These are phyloP conservation scores for Pyrenula massariospora DNA, from an alignment of 495 filamentous ascomycete genomes.

Conservation along the genomic window DNA sequence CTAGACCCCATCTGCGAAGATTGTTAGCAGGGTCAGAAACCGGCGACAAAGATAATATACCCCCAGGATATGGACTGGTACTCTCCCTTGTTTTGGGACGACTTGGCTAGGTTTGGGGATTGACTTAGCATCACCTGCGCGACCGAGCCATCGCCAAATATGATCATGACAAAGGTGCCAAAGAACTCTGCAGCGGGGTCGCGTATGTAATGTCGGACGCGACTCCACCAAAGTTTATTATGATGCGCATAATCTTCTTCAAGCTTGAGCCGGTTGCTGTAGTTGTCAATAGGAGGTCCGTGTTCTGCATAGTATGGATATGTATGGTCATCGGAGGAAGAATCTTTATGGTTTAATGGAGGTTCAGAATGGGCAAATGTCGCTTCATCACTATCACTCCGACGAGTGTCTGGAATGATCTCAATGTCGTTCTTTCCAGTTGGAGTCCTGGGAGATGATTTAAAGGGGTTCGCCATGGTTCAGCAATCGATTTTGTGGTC, in stretches of 20 bases:
- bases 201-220: slow-evolving; percentile 28
- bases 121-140: slow-evolving; percentile 46
- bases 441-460: not conserved
- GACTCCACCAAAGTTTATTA: slow-evolving; percentile 32
- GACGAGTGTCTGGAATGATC: not conserved
- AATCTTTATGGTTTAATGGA: not conserved
- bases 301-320: slow-evolving; percentile 21
- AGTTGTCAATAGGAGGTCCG: slow-evolving; percentile 33
- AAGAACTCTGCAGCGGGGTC: slow-evolving; percentile 54
- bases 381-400: not conserved
- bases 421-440: not conserved
- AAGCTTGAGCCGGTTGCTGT: slow-evolving; percentile 21
- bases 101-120: slow-evolving; percentile 16
- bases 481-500: no score
- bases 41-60: slow-evolving; percentile 21
- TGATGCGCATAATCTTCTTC: slow-evolving; percentile 5
- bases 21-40: not conserved
- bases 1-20: slow-evolving; percentile 19
- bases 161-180: slow-evolving; percentile 48
- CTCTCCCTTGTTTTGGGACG: slow-evolving; percentile 28
- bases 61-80: slow-evolving; percentile 54
- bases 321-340: not conserved
- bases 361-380: not conserved
- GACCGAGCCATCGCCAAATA: slow-evolving; percentile 52
- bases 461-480: not conserved